Conservation (phyloP, 345 rosid species). For the Mangifera indica region DNA sequence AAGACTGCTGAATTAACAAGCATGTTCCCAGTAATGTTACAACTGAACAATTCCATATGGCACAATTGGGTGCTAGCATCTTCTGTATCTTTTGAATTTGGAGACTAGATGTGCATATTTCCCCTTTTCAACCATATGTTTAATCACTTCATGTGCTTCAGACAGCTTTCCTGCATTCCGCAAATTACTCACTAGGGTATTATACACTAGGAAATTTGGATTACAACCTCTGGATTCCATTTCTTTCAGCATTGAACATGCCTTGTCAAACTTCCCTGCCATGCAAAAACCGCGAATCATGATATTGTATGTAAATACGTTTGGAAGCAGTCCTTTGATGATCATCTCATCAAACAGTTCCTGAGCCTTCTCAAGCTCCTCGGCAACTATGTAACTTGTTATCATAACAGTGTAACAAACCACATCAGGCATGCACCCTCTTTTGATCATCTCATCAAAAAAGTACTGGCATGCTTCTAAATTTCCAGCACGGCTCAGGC, state of each 20-base stretch:
- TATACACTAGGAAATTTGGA: slow-evolving; percentile 85
- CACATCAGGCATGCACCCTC: slow-evolving; percentile 70
- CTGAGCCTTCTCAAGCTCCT: slow-evolving; percentile 71
- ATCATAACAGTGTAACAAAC: slow-evolving; percentile 87
- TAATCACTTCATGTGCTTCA: slow-evolving; percentile 71
- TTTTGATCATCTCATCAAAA: slow-evolving; percentile 66
- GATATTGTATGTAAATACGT: slow-evolving; percentile 79
- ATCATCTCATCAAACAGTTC: slow-evolving; percentile 69
- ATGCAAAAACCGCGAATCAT: slow-evolving; percentile 85
- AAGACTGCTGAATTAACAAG: slow-evolving; percentile 18
- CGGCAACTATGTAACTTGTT: slow-evolving; percentile 62
- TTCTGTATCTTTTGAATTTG: slow-evolving; percentile 48
- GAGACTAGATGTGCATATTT: slow-evolving; percentile 59
- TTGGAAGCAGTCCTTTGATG: slow-evolving; percentile 64
- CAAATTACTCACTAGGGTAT: slow-evolving; percentile 71
- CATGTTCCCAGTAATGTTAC: slow-evolving; percentile 18
- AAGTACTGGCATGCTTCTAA: slow-evolving; percentile 75
- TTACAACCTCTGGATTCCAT: slow-evolving; percentile 84
- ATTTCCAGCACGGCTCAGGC: slow-evolving; percentile 83
- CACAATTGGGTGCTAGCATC: slow-evolving; percentile 33
- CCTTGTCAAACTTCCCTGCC: slow-evolving; percentile 67
- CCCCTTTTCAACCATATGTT: slow-evolving; percentile 69
- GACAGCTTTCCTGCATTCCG: slow-evolving; percentile 71
- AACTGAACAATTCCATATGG: slow-evolving; percentile 16
- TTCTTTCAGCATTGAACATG: slow-evolving; percentile 68